phyloP scores from a whole-genome alignment of 441 rosid species.

The Brassica hybrid region DNA sequence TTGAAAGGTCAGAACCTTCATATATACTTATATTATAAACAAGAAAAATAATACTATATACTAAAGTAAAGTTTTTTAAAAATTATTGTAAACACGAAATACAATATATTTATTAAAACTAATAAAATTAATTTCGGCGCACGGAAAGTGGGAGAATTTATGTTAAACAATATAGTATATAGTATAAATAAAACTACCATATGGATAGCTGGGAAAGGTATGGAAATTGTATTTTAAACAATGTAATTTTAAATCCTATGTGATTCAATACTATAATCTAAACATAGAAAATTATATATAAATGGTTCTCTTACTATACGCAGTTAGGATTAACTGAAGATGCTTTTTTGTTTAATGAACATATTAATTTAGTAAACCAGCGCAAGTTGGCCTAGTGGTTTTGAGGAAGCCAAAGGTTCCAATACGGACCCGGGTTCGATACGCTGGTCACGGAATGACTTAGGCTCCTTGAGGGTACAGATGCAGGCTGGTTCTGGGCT shows the following conservation, averaged over 20 bases:
- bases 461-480: too few relatives aligned
- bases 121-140: slow-evolving; percentile 31
- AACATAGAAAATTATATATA: background rate
- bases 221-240: slow-evolving; percentile 1
- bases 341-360: slow-evolving; percentile 33
- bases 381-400: too few relatives aligned
- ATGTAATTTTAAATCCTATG: background rate
- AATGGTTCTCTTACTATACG: slow-evolving; percentile 25
- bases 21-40: background rate
- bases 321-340: slow-evolving; percentile 42
- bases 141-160: slow-evolving; percentile 41
- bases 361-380: background rate
- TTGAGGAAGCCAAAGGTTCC: too few relatives aligned
- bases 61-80: too few relatives aligned
- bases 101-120: background rate
- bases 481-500: too few relatives aligned
- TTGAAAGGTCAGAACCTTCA: slow-evolving; percentile 28
- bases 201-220: slow-evolving; percentile 43
- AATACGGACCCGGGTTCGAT: too few relatives aligned
- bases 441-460: too few relatives aligned
- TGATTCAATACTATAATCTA: slow-evolving; percentile 14
- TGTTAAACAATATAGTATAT: background rate
- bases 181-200: slow-evolving; percentile 41
- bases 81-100: too few relatives aligned
- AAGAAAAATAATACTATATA: background rate